These are phyloP conservation scores for Talaromyces borbonicus DNA, from an alignment of 495 filamentous ascomycete species.

Conservation along the genomic window DNA sequence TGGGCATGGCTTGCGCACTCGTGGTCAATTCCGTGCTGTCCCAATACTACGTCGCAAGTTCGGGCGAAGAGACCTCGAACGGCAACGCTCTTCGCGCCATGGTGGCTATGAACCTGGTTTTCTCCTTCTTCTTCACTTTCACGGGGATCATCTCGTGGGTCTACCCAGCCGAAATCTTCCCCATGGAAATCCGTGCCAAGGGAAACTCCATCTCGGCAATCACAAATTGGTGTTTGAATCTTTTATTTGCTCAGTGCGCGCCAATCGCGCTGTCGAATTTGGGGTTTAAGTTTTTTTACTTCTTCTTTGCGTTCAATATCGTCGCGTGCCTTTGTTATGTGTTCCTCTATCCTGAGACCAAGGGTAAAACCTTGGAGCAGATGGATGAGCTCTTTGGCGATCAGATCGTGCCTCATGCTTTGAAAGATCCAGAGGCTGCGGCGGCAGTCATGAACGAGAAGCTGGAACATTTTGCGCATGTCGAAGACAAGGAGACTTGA, in stretches of 20 bases:
- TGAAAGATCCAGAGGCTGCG: not conserved
- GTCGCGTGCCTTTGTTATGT: constrained; percentile 33
- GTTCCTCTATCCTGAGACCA: constrained; percentile 44
- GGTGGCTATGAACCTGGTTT: constrained; percentile 49
- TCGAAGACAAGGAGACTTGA: too few relatives aligned
- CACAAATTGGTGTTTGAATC: constrained; percentile 44
- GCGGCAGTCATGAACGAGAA: not conserved
- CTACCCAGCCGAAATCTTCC: constrained; percentile 49
- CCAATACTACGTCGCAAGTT: constrained; percentile 20
- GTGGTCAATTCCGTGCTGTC: constrained; percentile 39
- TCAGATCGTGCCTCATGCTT: not conserved
- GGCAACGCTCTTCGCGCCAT: constrained; percentile 38
- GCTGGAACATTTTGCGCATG: too few relatives aligned
- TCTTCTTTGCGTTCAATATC: constrained; percentile 44
- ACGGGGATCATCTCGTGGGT: constrained; percentile 46
- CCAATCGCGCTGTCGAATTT: constrained; percentile 40
- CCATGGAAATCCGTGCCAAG: constrained; percentile 42
- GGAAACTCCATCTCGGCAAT: constrained; percentile 42
- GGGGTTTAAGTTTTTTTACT: constrained; percentile 43
- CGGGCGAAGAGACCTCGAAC: too few relatives aligned
- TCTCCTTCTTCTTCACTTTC: constrained; percentile 45
- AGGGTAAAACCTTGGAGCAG: constrained; percentile 42
- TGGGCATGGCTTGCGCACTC: constrained; percentile 42
- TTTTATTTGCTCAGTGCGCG: constrained; percentile 46
- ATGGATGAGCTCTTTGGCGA: constrained; percentile 38